Percentiles rank a stretch among this genome's conserved stretches.
phyloP scores from a whole-genome alignment of 2,329 filamentous ascomycete species.

The Coniochaeta sp. region DNA sequence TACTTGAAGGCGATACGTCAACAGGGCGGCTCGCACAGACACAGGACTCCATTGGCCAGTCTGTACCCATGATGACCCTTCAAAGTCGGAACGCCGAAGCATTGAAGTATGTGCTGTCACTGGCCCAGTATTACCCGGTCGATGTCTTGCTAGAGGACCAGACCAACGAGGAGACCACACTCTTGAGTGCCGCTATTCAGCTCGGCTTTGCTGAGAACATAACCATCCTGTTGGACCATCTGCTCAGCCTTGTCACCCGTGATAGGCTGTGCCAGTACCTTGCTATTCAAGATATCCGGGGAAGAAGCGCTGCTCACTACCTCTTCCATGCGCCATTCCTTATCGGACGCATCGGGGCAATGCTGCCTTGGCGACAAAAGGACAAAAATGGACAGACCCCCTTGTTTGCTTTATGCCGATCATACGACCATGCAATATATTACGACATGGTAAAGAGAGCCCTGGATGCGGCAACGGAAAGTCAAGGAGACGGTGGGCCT shows the following conservation, averaged over 20 bases:
- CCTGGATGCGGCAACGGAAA: constrained; percentile 62
- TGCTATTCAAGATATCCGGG: constrained; percentile 70
- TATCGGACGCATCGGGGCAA: constrained; percentile 66
- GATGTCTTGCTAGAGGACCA: constrained; percentile 70
- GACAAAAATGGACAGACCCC: constrained; percentile 99
- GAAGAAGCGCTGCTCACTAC: constrained; percentile 89
- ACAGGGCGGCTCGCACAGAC: constrained; percentile 72
- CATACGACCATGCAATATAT: constrained; percentile 89
- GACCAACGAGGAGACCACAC: constrained; percentile 83
- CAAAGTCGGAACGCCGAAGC: constrained; percentile 63
- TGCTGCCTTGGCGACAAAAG: constrained; percentile 81
- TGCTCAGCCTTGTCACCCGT: constrained; percentile 46
- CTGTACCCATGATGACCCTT: constrained; percentile 80
- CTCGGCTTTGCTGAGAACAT: constrained; percentile 69
- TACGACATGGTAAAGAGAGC: constrained; percentile 79
- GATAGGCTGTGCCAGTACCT: constrained; percentile 61
- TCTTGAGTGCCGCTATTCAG: constrained; percentile 87
- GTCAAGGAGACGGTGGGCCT: constrained; percentile 71
- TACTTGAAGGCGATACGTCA: constrained; percentile 78
- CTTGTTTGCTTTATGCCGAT: constrained; percentile 87
- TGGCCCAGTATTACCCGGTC: constrained; percentile 69
- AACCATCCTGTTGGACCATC: constrained; percentile 64
- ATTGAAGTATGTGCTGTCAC: constrained; percentile 71
- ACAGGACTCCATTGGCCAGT: constrained; percentile 66
- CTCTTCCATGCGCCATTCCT: constrained; percentile 84